Percentiles rank a stretch among this genome's conserved stretches.
Conservation (phyloP, 306 rosid species). For the Inga oerstediana region DNA sequence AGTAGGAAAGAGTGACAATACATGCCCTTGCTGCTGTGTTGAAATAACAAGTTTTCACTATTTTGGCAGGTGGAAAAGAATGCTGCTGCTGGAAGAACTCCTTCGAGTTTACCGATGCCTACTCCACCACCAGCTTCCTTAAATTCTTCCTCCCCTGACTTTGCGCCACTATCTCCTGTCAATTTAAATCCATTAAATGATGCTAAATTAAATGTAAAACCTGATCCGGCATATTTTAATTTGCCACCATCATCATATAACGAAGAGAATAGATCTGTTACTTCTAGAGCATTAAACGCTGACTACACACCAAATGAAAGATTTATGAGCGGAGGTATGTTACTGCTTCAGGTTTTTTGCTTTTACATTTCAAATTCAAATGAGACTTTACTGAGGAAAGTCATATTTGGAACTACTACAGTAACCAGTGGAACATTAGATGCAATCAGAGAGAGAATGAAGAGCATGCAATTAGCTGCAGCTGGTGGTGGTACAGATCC, state of each 20-base stretch:
- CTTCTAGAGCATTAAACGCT: conserved; percentile 66
- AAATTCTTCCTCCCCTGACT: conserved; percentile 81
- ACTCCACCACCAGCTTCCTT: conserved; percentile 95
- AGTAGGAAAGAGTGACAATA: not conserved
- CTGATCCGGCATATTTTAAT: conserved; percentile 79
- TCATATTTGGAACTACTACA: conserved; percentile 48
- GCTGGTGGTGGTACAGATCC: conserved; percentile 70
- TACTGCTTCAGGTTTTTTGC: not conserved
- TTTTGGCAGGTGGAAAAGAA: conserved; percentile 91
- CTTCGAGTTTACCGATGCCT: conserved; percentile 86
- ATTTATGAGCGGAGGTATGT: conserved; percentile 81
- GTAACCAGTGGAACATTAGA: conserved; percentile 93
- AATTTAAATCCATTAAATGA: conserved; percentile 78
- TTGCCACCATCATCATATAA: conserved; percentile 85
- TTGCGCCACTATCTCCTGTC: conserved; percentile 84
- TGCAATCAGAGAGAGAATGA: conserved; percentile 96
- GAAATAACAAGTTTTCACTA: conserved; percentile 19
- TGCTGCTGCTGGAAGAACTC: conserved; percentile 99
- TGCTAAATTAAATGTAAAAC: conserved; percentile 64
- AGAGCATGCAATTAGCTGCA: conserved; percentile 91
- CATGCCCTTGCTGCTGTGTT: not conserved
- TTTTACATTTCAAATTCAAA: conserved; percentile 1
- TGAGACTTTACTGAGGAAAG: conserved; percentile 21
- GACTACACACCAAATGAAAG: conserved; percentile 74
- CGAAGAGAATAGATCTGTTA: conserved; percentile 72